Evolutionary conservation across 208 protist species (phyloP).

Genomic region (Acanthamoeba triangularis): DNA sequence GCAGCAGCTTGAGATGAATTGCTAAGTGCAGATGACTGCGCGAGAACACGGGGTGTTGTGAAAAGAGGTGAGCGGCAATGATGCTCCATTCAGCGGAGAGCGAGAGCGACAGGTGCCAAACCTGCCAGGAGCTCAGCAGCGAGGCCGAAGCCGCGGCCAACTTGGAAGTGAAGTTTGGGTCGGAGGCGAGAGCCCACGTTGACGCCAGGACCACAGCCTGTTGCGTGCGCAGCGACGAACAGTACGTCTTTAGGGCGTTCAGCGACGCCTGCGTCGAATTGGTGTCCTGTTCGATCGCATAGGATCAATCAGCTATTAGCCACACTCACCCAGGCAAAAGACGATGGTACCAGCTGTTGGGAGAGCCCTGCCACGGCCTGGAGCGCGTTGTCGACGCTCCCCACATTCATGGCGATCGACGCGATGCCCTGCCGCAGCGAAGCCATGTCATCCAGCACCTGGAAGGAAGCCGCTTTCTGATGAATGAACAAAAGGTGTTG

Average conservation of each 20-base stretch:
- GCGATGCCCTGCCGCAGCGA: slow-evolving; percentile 38
- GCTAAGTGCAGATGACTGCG: neutral
- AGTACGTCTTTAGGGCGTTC: neutral
- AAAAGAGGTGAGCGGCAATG: neutral
- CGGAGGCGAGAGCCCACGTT: neutral
- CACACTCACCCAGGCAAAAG: neutral
- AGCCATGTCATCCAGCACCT: neutral
- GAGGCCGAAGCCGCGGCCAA: neutral
- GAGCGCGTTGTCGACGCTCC: neutral
- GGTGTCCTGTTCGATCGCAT: neutral
- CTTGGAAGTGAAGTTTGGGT: neutral
- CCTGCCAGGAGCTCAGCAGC: neutral
- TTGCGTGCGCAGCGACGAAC: neutral
- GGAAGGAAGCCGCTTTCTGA: neutral
- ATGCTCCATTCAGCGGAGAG: neutral
- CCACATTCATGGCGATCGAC: neutral
- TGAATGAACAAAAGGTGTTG: neutral
- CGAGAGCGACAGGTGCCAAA: neutral
- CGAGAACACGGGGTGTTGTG: neutral
- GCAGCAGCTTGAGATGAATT: neutral
- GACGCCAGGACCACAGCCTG: neutral
- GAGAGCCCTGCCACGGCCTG: neutral
- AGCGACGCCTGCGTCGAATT: neutral
- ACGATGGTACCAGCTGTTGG: neutral
- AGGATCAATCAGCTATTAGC: neutral